A percentile compares a stretch with the other conserved stretches of the same genome.
Evolutionary conservation across 2,329 filamentous ascomycete species (phyloP).

Genomic region (Keithomyces neogunnii): DNA sequence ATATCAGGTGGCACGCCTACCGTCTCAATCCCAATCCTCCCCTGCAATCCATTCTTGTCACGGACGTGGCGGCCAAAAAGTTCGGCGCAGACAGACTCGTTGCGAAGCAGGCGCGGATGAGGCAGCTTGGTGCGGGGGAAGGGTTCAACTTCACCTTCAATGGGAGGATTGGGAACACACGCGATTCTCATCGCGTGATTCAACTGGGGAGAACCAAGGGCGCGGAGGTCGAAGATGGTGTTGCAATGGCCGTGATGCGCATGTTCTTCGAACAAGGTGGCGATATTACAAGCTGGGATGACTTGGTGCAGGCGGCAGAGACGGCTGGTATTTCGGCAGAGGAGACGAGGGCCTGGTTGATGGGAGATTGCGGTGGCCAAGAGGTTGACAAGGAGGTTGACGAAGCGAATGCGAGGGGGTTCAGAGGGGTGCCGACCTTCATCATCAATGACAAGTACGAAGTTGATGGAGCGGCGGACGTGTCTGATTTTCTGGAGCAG

Average conservation of each 20-base stretch:
- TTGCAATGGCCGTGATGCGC: constrained; percentile 56
- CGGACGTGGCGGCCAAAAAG: constrained; percentile 47
- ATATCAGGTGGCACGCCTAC: constrained; percentile 68
- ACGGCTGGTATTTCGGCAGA: constrained; percentile 43
- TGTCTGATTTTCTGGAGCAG: constrained; percentile 54
- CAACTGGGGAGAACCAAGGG: constrained; percentile 51
- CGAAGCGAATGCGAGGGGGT: constrained; percentile 38
- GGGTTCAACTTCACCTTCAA: constrained; percentile 68
- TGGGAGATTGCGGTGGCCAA: constrained; percentile 42
- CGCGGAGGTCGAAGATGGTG: constrained; percentile 42
- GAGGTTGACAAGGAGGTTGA: constrained; percentile 50
- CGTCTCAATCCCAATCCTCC: constrained; percentile 57
- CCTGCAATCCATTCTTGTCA: constrained; percentile 33
- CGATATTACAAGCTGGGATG: constrained; percentile 51
- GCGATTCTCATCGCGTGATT: constrained; percentile 70
- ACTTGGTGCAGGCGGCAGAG: constrained; percentile 42
- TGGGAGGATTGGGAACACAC: constrained; percentile 65
- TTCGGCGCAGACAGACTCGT: constrained; percentile 57
- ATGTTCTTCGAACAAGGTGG: constrained; percentile 57
- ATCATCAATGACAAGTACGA: constrained; percentile 60
- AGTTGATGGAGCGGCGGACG: constrained; percentile 64
- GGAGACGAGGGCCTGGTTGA: constrained; percentile 46
- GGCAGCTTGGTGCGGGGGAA: constrained; percentile 48
- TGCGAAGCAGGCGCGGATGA: constrained; percentile 50
- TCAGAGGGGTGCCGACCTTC: constrained; percentile 68